These are phyloP conservation scores for Tolypocladium ovalisporum DNA, from an alignment of 2,329 filamentous ascomycete genomes.

Conservation along the genomic window DNA sequence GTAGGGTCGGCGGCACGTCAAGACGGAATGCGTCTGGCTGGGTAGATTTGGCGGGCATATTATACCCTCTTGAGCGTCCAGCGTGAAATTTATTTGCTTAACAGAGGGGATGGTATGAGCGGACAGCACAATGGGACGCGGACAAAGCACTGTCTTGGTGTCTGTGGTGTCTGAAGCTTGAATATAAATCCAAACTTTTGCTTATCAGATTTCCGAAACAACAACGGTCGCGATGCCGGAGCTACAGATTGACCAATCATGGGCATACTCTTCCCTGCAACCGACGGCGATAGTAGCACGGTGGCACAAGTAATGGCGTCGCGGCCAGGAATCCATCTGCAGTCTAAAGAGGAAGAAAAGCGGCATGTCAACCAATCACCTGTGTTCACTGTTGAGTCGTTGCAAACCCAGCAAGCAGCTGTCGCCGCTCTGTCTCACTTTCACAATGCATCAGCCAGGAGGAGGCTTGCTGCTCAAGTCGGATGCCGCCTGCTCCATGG, in stretches of 20 bases:
- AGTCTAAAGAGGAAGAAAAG: not conserved
- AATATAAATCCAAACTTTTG: not conserved
- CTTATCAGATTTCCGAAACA: no score
- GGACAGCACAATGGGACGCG: not conserved
- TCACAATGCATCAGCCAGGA: no score
- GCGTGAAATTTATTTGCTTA: not conserved
- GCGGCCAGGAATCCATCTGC: not conserved
- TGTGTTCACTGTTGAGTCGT: no score
- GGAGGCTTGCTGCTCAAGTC: no score
- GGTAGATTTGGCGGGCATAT: not conserved
- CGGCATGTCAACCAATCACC: not conserved
- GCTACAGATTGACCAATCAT: not conserved
- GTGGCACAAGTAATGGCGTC: not conserved
- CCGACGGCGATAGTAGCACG: not conserved
- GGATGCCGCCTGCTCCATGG: no score
- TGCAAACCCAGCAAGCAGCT: no score
- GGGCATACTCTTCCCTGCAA: not conserved
- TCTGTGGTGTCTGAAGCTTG: not conserved
- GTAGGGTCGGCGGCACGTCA: conserved; percentile 15
- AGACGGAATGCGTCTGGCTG: not conserved
- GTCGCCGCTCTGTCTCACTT: no score
- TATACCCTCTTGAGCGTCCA: not conserved
- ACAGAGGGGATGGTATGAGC: not conserved
- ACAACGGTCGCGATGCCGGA: no score
- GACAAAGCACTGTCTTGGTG: not conserved